Evolutionary conservation across 768 basidiomycete genomes (phyloP).

Genomic region (Phaeotremella fagi): DNA sequence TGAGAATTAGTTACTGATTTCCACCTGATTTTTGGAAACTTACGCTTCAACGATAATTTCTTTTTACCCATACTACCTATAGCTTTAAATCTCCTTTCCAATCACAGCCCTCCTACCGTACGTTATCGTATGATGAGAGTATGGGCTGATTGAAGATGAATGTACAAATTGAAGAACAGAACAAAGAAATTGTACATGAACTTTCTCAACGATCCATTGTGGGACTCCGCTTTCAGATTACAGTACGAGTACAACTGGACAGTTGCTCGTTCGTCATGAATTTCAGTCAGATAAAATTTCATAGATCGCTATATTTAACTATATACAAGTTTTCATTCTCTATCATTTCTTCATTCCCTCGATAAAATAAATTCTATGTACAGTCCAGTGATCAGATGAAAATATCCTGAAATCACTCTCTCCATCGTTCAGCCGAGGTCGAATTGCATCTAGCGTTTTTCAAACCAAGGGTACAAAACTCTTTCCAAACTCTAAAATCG

Average conservation of each 20-base stretch:
- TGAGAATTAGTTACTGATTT: slow-evolving; percentile 1
- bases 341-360: no score
- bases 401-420: neutral
- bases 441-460: neutral
- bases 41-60: slow-evolving; percentile 45
- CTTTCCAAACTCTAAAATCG: neutral
- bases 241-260: no score
- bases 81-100: neutral
- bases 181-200: no score
- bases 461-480: neutral
- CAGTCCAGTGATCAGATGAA: no score
- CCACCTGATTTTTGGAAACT: slow-evolving; percentile 1
- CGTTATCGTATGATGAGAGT: no score
- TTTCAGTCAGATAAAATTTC: neutral
- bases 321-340: no score
- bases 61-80: slow-evolving; percentile 42
- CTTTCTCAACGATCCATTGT: no score
- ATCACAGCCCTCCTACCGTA: neutral
- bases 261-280: no score
- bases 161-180: neutral
- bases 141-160: no score
- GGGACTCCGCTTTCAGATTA: no score
- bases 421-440: neutral
- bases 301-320: neutral
- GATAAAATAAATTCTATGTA: no score